Base-by-base conservation (phyloP, 345 rosid genomes). In the Balakata baccata region DNA sequence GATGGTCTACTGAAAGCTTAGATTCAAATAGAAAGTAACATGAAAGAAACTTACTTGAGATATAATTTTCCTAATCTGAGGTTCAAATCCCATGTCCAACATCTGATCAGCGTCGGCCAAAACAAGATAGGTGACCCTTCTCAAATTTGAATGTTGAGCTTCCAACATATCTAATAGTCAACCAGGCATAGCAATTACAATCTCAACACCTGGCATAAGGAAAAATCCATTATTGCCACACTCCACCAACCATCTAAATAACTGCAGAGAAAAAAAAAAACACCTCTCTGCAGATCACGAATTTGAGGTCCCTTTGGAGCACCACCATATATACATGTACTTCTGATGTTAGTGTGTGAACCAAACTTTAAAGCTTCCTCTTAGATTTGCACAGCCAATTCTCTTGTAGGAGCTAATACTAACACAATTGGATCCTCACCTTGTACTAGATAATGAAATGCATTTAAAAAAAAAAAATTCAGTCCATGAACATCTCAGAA, bases 81-180 rank as follows among this genome's bases (percentile, higher is more conserved):
- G 97, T 82, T 91, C 99, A 87, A 92, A 92, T 17, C 98, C 98
- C 98, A 94, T 94, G 80, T 94, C 98, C 84, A 94, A 81, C 98
- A 94, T 94, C 74, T 97, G 77, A 81, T 95, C 99, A 69, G 99
- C 97, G 80, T 95, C 99, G 79, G 91, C 99, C 85, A 95, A 77
- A 2, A 95, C 99, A 75, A 95, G 94, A 86, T 91, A 95, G 54
- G 96, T 95, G 76, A 92, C 98, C 81, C 97, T 84, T 74, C 77
- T 84, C 86, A 95, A 85, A 86, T 88, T 89, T 54, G 96, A 91
- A 66, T 88, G 83, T 74, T 87, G 95, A 72, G 89, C 87, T 80
- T 89, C 99, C 87, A 95, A 73, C 96, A 92, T 90, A 85, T 95
- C 99, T 59, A 92, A 89, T 71, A 95, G 76, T 49, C 99, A 92